A percentile compares a stretch with the other conserved stretches of the same genome.
phyloP scores from a whole-genome alignment of 768 basidiomycete genomes.

The Chalciporus sphaerocephalus region DNA sequence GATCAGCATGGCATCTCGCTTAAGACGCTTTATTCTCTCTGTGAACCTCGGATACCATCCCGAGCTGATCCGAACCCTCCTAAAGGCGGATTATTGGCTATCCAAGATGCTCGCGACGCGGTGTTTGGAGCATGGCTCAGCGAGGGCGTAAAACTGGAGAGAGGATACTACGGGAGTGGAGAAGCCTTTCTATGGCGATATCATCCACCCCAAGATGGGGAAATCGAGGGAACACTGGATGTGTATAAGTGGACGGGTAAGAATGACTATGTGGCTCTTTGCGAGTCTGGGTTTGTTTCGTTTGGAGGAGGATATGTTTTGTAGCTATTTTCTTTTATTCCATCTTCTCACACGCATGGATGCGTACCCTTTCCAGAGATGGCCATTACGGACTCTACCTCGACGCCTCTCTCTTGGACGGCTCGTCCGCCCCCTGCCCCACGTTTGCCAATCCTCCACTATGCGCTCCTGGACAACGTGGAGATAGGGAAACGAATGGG shows the following conservation, averaged over 20 bases:
- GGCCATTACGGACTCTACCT: slow-evolving; percentile 88
- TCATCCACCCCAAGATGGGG: slow-evolving; percentile 22
- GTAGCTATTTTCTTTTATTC: not conserved
- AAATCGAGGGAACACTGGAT: slow-evolving; percentile 37
- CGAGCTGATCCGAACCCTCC: slow-evolving; percentile 22
- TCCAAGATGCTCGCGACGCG: slow-evolving; percentile 58
- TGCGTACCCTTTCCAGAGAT: slow-evolving; percentile 45
- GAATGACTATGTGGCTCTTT: slow-evolving; percentile 88
- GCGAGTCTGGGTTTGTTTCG: slow-evolving; percentile 74
- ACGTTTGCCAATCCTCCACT: slow-evolving; percentile 86
- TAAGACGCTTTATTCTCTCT: slow-evolving; percentile 75
- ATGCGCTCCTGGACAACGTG: slow-evolving; percentile 39
- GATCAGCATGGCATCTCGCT: slow-evolving; percentile 95
- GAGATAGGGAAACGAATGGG: slow-evolving; percentile 14
- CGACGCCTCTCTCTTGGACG: slow-evolving; percentile 74
- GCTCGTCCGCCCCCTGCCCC: slow-evolving; percentile 78
- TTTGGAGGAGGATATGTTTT: slow-evolving; percentile 88
- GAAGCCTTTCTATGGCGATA: slow-evolving; percentile 89
- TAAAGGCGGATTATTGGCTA: slow-evolving; percentile 54
- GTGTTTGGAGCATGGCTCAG: slow-evolving; percentile 83
- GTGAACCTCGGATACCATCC: slow-evolving; percentile 38
- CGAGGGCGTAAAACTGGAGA: slow-evolving; percentile 56
- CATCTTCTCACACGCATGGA: not conserved
- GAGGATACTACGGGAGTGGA: slow-evolving; percentile 81
- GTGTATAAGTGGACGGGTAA: slow-evolving; percentile 81